phyloP scores from a whole-genome alignment of 1,139 yeast species.

The Candida mesenterica region DNA sequence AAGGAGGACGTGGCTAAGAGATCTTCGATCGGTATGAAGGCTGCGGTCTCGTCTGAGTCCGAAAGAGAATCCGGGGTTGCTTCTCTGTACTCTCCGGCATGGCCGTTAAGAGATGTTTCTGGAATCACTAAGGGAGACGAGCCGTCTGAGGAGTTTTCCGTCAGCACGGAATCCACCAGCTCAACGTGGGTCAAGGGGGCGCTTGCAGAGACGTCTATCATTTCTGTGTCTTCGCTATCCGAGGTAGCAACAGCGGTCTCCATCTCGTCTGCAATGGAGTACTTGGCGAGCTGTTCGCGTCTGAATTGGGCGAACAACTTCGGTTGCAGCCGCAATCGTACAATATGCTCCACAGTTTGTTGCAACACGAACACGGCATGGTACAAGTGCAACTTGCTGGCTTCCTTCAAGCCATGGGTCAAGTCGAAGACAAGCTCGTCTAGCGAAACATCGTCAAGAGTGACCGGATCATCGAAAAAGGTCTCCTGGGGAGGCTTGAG shows the following conservation, averaged over 20 bases:
- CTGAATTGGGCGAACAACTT: conserved; percentile 28
- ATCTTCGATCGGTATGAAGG: conserved; percentile 26
- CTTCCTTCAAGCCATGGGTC: conserved; percentile 27
- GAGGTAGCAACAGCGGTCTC: background rate
- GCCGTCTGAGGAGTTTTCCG: too few relatives aligned
- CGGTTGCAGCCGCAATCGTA: conserved; percentile 28
- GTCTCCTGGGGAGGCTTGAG: conserved; percentile 41
- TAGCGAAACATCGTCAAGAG: conserved; percentile 35
- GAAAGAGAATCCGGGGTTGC: conserved; percentile 13
- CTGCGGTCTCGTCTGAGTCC: conserved; percentile 9
- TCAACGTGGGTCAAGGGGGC: too few relatives aligned
- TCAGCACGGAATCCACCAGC: too few relatives aligned
- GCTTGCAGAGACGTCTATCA: too few relatives aligned
- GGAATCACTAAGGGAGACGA: too few relatives aligned
- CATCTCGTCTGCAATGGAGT: conserved; percentile 14
- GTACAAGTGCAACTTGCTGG: conserved; percentile 35
- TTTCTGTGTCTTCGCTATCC: background rate
- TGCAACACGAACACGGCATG: conserved; percentile 38
- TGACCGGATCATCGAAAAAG: conserved; percentile 42
- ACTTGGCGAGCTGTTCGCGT: conserved; percentile 24
- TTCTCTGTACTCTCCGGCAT: conserved; percentile 6
- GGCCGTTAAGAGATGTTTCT: background rate
- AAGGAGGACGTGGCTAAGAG: conserved; percentile 19
- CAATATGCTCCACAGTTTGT: conserved; percentile 33
- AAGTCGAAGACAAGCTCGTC: conserved; percentile 38